Base-by-base conservation (phyloP, 2,329 filamentous ascomycete genomes). In the Metarhizium anisopliae region DNA sequence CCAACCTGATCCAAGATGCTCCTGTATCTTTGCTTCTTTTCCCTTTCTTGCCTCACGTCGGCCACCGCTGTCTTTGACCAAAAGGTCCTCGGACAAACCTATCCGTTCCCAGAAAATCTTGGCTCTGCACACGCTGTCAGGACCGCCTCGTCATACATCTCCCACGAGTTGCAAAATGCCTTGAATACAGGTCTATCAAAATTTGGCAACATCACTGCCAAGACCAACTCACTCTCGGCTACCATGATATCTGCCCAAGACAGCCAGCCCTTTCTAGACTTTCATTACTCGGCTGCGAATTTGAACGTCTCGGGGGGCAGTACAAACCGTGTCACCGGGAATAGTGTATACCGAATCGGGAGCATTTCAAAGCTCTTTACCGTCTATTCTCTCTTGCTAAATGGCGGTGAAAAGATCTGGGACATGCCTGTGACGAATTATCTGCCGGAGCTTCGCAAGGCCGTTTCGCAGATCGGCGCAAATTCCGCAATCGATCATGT, bases 371-470 rank as follows among this genome's bases (percentile, higher is more conserved):
- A 36, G 47, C 47, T 36, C n/a, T 36, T 50, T n/a, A 67, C 64
- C 2, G 59, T 63, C 16, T 67, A 68, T 52, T 54, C 62, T 1
- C 53, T 66, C 10, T 56, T 68, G 35, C 53, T 59, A 2, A 57
- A 60, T 8, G 59, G 59, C 4, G 65, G 64, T 0, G 53, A 60
- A 16, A 49, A 50, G 2, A 57, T 62, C n/a, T 62, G 63, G 56
- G 58, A 62, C 32, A 55, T 62, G n/a, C 63, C 65, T 1, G 59
- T 68, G 10, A 65, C 65, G 20, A 56, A 64, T 47, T 58, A 60
- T 58, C 2, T 68, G 2, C 65, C 66, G 0, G 66, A 68, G 36
- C 60, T 54, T 45, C 36, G 52, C 47, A 18, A 56, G 35, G 53
- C 52, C 51, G 32, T 40, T 30, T 18, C 42, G 6, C 42, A 45